A percentile compares a stretch with the other conserved stretches of the same genome.
Conservation (phyloP, 2,329 filamentous ascomycete genomes). For the Aureobasidium sp. region DNA sequence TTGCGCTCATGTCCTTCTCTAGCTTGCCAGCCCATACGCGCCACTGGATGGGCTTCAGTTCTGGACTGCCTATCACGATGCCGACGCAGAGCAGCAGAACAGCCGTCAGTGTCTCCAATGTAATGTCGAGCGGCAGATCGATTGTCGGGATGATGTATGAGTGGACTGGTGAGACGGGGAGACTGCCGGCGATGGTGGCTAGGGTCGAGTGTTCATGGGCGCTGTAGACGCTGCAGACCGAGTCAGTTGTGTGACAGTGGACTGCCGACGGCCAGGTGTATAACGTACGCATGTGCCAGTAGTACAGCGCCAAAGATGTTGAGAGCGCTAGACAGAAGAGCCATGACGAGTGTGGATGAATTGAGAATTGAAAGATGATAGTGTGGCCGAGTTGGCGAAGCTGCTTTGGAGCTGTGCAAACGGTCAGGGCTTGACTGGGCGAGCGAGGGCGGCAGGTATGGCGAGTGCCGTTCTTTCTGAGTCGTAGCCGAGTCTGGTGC, state of each 20-base stretch:
- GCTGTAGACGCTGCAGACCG: constrained; percentile 71
- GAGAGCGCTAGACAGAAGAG: constrained; percentile 60
- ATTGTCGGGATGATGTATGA: constrained; percentile 20
- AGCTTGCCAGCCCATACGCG: constrained; percentile 75
- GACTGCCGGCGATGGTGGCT: constrained; percentile 36
- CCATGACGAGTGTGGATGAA: constrained; percentile 43
- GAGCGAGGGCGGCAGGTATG: background rate
- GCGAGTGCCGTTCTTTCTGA: background rate
- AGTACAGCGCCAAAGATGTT: constrained; percentile 70
- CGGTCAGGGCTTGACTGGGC: background rate
- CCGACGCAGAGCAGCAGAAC: constrained; percentile 75
- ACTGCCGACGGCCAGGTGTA: constrained; percentile 18
- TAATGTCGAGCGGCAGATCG: constrained; percentile 72
- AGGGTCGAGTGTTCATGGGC: constrained; percentile 84
- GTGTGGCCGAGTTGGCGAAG: background rate
- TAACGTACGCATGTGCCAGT: constrained; percentile 74
- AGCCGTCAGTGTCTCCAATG: constrained; percentile 73
- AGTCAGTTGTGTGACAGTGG: constrained; percentile 8
- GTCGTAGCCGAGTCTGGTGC: background rate
- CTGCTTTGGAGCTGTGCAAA: background rate
- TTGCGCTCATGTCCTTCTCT: constrained; percentile 55
- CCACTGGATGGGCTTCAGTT: constrained; percentile 78
- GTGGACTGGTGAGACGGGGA: constrained; percentile 22
- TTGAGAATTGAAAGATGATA: background rate
- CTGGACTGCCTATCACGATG: constrained; percentile 68